Evolutionary conservation across 257 asterid genomes (phyloP), one percentile per base, ranked within the genome.

Genomic region (Solanum sejunctum): DNA sequence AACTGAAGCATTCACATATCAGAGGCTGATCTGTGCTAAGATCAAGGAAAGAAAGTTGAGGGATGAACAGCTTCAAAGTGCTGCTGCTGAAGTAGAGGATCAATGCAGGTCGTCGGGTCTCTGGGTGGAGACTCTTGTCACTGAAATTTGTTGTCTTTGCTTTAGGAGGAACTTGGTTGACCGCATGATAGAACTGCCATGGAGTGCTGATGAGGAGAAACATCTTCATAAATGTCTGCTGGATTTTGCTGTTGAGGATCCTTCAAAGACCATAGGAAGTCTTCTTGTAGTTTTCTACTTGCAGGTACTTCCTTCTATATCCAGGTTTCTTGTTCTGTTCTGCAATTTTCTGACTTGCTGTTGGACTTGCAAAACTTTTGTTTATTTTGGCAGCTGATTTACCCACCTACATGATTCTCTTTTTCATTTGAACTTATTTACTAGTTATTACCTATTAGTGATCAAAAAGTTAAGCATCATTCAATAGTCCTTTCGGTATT

Each of bases 201-300:
- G 99, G 99, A 92, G 92, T 85, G 86, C 89, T 75, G 94, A 95
- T 49, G 99, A 97, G 96, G 98, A 94, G 89, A 93, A 93, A 87
- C 92, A 94, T 87, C 91, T 97, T 70, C 97, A 91, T 88, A 95
- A 93, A 87, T 92, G 95, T 90, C 88, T 95, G 84, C 86, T 94
- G 88, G 98, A 93, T 85, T 92, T 91, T 81, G 93, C 94, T 10
- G 81, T 67, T 8, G 94, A 89, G 83, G 96, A 95, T 82, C 98
- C 97, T 82, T 90, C 91, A 80, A 91, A 93, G 21, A 72, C 87
- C 52, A 87, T 87, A 26, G 98, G 99, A 86, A 93, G 98, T 90
- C 98, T 97, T 88, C 98, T 97, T 84, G 98, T 97, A 84, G 98
- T 95, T 88, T 97, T 91, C 90, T 92, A 93, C 91, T 90, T 97